Evolutionary conservation across 2,329 filamentous ascomycete species (phyloP).

Genomic region (Pseudopithomyces chartarum): DNA sequence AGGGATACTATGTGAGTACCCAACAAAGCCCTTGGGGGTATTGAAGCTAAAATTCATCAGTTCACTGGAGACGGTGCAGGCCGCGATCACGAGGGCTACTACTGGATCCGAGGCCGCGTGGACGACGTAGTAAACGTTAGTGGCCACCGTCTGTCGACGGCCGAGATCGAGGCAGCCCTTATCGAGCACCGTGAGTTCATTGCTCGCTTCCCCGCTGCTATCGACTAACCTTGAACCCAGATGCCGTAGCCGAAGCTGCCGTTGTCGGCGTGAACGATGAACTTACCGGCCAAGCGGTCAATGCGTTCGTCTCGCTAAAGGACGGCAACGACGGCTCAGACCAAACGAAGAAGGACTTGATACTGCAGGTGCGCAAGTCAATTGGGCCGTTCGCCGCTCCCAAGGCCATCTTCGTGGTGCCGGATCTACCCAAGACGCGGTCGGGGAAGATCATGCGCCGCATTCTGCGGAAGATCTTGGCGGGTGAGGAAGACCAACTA

Average conservation of each 20-base stretch:
- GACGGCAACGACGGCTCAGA: conserved; percentile 77
- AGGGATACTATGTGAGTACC: conserved; percentile 87
- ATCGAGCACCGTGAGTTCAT: conserved; percentile 74
- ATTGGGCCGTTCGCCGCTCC: conserved; percentile 97
- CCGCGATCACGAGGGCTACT: conserved; percentile 97
- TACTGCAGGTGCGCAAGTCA: conserved; percentile 93
- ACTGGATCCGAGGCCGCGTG: conserved; percentile 98
- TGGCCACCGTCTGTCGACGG: conserved; percentile 93
- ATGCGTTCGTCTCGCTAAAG: conserved; percentile 94
- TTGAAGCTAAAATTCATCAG: conserved; percentile 49
- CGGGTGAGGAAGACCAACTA: conserved; percentile 94
- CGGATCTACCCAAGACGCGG: conserved; percentile 94
- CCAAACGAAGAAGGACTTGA: conserved; percentile 87
- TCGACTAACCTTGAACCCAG: conserved; percentile 38
- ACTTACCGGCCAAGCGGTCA: conserved; percentile 94
- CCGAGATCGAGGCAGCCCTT: conserved; percentile 95
- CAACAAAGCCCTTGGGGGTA: neutral
- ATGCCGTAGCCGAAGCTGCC: conserved; percentile 87
- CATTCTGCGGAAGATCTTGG: conserved; percentile 95
- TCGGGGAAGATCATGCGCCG: conserved; percentile 99
- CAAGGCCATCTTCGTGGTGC: conserved; percentile 88
- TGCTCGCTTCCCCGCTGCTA: neutral
- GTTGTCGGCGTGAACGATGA: conserved; percentile 94
- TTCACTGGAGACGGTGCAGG: conserved; percentile 94
- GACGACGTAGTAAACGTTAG: conserved; percentile 99